phyloP scores from a whole-genome alignment of 768 basidiomycete species.

The Pulveroboletus ravenelii region DNA sequence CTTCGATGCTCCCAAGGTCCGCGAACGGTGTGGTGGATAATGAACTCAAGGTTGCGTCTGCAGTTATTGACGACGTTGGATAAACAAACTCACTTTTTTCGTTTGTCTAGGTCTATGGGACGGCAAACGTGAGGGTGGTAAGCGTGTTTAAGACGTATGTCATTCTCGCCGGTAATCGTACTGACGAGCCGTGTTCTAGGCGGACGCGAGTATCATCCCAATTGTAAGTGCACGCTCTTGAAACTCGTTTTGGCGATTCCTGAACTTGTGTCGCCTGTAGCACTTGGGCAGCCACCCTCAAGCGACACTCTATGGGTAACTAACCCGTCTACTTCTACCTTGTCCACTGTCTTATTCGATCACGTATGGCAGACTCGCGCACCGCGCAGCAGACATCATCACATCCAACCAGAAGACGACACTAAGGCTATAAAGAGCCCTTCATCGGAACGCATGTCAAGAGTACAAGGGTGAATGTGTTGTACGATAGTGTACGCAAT shows the following conservation, averaged over 20 bases:
- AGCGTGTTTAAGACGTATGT: neutral
- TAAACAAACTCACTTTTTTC: neutral
- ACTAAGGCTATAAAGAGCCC: neutral
- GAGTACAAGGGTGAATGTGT: neutral
- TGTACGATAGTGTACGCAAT: neutral
- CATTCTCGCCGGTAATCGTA: neutral
- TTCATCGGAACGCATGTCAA: neutral
- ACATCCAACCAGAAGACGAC: neutral
- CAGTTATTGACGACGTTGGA: neutral
- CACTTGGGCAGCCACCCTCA: constrained; percentile 18
- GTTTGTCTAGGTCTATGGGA: constrained; percentile 12
- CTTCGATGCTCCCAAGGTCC: constrained; percentile 17
- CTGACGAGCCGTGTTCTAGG: constrained; percentile 4
- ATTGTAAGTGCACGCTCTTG: constrained; percentile 5
- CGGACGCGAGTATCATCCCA: constrained; percentile 15
- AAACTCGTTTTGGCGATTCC: neutral
- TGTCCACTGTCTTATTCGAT: neutral
- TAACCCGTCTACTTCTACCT: neutral
- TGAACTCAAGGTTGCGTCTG: constrained; percentile 9
- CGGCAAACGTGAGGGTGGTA: constrained; percentile 11
- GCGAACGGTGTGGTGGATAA: constrained; percentile 12
- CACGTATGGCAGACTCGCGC: constrained; percentile 3
- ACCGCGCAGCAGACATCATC: constrained; percentile 7
- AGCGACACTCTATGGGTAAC: constrained; percentile 16
- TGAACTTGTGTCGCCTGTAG: neutral